Evolutionary conservation across 495 filamentous ascomycete genomes (phyloP).

Genomic region (Neurospora sp.): DNA sequence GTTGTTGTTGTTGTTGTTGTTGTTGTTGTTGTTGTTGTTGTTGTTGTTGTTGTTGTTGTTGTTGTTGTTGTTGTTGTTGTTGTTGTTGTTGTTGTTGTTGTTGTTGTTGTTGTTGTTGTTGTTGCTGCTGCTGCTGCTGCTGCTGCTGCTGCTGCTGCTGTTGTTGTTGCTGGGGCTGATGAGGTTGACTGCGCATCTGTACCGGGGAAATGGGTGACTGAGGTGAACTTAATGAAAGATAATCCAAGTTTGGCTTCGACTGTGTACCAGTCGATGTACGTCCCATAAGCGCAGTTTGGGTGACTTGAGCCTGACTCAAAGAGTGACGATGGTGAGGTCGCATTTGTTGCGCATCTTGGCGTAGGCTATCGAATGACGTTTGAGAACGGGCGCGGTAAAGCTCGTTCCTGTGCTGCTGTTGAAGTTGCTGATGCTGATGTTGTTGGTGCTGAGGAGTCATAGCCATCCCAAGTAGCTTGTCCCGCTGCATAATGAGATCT

Average conservation of each 20-base stretch:
- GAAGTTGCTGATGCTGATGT: slow-evolving; percentile 18
- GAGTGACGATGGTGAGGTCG: slow-evolving; percentile 37
- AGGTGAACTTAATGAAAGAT: slow-evolving; percentile 25
- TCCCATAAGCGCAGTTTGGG: slow-evolving; percentile 21
- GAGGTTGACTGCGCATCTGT: slow-evolving; percentile 24
- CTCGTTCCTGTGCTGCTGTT: slow-evolving; percentile 14
- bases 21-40: slow-evolving; percentile 10
- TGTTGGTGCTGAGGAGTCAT: slow-evolving; percentile 19
- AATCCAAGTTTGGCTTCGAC: slow-evolving; percentile 27
- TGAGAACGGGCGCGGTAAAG: slow-evolving; percentile 25
- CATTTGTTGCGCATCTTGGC: slow-evolving; percentile 19
- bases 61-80: neutral
- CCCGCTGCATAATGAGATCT: slow-evolving; percentile 41
- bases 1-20: neutral
- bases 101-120: neutral
- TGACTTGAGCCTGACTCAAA: slow-evolving; percentile 22
- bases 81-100: neutral
- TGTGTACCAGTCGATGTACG: slow-evolving; percentile 18
- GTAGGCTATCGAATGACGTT: slow-evolving; percentile 29
- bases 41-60: neutral
- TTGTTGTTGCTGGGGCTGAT: slow-evolving; percentile 13
- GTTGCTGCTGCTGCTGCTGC: slow-evolving; percentile 9
- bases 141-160: neutral
- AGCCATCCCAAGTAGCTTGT: slow-evolving; percentile 41
- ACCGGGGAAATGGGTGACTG: slow-evolving; percentile 23